phyloP scores from a whole-genome alignment of 108 stramenopile species.

The Fistulifera solaris region DNA sequence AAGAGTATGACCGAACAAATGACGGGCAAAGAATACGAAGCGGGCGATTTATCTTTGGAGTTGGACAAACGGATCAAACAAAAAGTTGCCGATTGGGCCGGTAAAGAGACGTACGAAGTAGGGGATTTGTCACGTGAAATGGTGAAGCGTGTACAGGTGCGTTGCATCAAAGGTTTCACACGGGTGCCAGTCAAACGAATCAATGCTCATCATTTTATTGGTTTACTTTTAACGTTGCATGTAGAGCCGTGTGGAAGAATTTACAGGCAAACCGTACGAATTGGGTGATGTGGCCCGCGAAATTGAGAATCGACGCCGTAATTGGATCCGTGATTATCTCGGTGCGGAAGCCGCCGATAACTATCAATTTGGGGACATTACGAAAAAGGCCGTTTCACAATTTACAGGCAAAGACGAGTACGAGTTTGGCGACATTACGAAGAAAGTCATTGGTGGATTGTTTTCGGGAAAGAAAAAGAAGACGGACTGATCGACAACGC shows the following conservation, averaged over 20 bases:
- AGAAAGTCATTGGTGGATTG: constrained; percentile 56
- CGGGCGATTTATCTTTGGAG: constrained; percentile 60
- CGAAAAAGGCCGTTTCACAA: constrained; percentile 47
- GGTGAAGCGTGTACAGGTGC: background rate
- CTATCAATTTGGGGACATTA: constrained; percentile 57
- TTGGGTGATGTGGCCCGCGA: constrained; percentile 21
- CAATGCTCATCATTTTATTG: too few relatives aligned
- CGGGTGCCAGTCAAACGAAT: too few relatives aligned
- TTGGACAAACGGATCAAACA: constrained; percentile 49
- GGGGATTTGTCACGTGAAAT: constrained; percentile 41
- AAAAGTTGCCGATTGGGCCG: constrained; percentile 53
- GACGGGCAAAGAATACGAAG: constrained; percentile 74
- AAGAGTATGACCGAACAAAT: constrained; percentile 38
- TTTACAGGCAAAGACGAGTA: constrained; percentile 66
- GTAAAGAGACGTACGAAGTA: constrained; percentile 61
- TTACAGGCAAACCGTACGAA: constrained; percentile 15
- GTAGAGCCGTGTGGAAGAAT: constrained; percentile 9
- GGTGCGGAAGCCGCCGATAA: constrained; percentile 66
- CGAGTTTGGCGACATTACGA: constrained; percentile 70
- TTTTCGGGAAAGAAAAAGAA: constrained; percentile 29
- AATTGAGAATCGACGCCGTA: constrained; percentile 40
- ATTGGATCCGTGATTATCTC: constrained; percentile 58
- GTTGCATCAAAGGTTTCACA: too few relatives aligned
- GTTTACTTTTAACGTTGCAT: too few relatives aligned
- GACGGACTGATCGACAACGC: too few relatives aligned